Evolutionary conservation across 345 rosid genomes (phyloP), one percentile per base, ranked within the genome.

Genomic region (Eucalyptus erythrocorys): DNA sequence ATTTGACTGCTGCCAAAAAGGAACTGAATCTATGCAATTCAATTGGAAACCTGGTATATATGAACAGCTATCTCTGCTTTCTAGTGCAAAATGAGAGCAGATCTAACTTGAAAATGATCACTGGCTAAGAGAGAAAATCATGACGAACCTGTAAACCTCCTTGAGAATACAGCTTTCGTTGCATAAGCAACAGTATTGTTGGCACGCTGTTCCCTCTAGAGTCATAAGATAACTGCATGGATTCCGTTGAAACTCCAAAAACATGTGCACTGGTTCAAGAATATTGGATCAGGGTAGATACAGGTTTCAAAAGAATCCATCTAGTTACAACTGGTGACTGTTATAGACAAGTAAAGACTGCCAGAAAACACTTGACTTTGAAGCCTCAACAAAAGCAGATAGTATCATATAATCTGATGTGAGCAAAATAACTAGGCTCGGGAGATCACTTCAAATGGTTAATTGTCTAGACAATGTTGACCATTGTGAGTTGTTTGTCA

Each of bases 161-260:
- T 66, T 87, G 92, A 51, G 90, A 89, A 88, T 93, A 93, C 88
- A 93, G 85, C 79, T 89, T 92, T 57, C 91, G 88, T 82, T 93
- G 95, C 94, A 93, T 91, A 79, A 91, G 90, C 91, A 93, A 85
- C 88, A 93, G 93, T 87, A 93, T 92, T 55, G 93, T 92, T 43
- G 95, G 95, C 86, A 93, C 93, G 14, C 92, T 91, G 55, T 93
- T 93, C 71, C 95, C 95, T 87, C 94, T 90, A 27, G 92, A 89
- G 89, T 93, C 95, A 34, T 87, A 92, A 57, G 95, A 93, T 34
- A 93, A 90, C 89, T 93, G 95, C 95, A 93, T 92, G 64, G 94
- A 92, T 87, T 93, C 94, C 2, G 95, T 90, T 19, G 95, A 93
- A 85, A 93, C 95, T 49, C 95, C 95, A 87, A 93, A 93, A 90